Conservation (phyloP, 2,329 filamentous ascomycete species). For the Zymoseptoria tritici region DNA sequence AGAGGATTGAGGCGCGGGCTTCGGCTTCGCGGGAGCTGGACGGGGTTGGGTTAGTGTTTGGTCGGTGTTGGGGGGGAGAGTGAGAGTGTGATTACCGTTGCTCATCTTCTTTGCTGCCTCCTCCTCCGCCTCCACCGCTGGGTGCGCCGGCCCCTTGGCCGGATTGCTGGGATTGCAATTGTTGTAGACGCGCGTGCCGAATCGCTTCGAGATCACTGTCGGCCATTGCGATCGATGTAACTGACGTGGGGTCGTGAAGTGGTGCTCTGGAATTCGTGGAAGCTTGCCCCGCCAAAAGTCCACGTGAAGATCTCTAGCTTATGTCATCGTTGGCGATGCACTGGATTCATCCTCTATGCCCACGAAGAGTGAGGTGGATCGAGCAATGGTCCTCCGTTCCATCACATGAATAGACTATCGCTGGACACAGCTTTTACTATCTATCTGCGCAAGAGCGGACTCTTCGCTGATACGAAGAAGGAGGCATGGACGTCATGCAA, state of each 20-base stretch:
- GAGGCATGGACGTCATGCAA: no score
- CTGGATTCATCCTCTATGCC: no score
- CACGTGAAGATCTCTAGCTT: no score
- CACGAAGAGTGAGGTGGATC: no score
- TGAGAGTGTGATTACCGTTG: constrained; percentile 46
- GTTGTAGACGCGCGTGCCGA: constrained; percentile 81
- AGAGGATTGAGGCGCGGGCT: constrained; percentile 68
- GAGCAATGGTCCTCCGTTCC: no score
- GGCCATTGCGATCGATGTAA: constrained; percentile 41
- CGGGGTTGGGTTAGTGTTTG: background rate
- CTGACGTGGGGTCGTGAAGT: background rate
- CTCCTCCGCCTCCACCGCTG: constrained; percentile 42
- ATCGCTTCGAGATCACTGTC: constrained; percentile 70
- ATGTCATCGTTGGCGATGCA: no score
- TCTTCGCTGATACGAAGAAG: no score
- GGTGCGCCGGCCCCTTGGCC: constrained; percentile 20
- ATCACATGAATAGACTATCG: no score
- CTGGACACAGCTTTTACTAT: no score
- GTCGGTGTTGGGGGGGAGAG: background rate
- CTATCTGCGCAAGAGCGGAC: no score
- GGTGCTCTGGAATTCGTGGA: background rate
- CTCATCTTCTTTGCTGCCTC: constrained; percentile 48
- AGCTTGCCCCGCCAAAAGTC: background rate
- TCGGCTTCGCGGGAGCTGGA: constrained; percentile 49
- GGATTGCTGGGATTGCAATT: constrained; percentile 67